Evolutionary conservation across 345 rosid genomes (phyloP), one percentile per base, ranked within the genome.

Genomic region (Syzygium grande): DNA sequence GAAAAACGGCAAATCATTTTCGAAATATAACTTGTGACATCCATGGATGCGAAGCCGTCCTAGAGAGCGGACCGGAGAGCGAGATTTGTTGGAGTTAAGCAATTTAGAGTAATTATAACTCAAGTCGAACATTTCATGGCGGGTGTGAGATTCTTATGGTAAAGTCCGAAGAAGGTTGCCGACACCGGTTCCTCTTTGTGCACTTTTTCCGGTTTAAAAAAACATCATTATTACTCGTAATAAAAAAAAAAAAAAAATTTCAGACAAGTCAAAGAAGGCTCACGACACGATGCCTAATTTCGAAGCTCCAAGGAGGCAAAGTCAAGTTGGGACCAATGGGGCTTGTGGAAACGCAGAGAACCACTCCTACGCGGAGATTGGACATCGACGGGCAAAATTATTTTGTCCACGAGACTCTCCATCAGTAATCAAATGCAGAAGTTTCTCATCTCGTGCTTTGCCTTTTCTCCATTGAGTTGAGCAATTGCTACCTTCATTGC

Each of bases 41-140:
- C 6, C 21, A 29, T n/a, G 5, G 1, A 14, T 29, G 10, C 78
- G 2, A 65, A 30, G 6, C 0, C 0, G 11, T 19, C 21, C 1
- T 65, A 13, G 5, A 43, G 43, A 65, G 22, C 0, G 21, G 73
- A 63, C 9, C 19, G 3, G 7, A 1, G 19, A 63, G 29, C 0
- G 0, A 3, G 7, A 63, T n/a, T n/a, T 63, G 9, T n/a, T 7
- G 10, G 38, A 63, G 38, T 63, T 0, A 14, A 1, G 0, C 3
- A 0, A 34, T 34, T 1, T 0, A 15, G 41, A 68, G 7, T 68
- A 17, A 34, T 34, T 68, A 68, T 30, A 12, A 17, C 3, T 68
- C 12, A 3, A 68, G 1, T 61, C 0, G 0, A 61, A 13, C 2
- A 6, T n/a, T 4, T 25, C 0, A 1, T 11, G 7, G 0, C 1